These are phyloP conservation scores for Leccinum aurantiacum DNA, from an alignment of 768 basidiomycete genomes.

Conservation along the genomic window DNA sequence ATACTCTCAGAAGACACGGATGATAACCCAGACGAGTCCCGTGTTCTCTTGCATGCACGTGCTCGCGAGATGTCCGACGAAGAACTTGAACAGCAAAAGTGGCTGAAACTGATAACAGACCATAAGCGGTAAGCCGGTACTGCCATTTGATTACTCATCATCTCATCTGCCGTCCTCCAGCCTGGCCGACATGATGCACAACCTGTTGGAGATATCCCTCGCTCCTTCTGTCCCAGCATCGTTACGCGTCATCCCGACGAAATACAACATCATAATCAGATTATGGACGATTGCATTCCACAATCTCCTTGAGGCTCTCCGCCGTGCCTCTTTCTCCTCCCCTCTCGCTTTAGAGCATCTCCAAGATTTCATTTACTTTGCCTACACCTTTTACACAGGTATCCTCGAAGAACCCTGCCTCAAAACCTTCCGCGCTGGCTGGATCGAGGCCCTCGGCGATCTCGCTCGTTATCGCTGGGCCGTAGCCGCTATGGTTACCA, in stretches of 20 bases:
- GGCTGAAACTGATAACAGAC: conserved; percentile 66
- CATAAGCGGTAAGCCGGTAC: conserved; percentile 76
- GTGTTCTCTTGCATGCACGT: conserved; percentile 36
- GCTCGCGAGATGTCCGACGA: conserved; percentile 41
- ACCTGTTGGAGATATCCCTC: conserved; percentile 80
- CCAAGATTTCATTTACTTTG: conserved; percentile 92
- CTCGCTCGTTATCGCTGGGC: conserved; percentile 94
- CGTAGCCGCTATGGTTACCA: conserved; percentile 81
- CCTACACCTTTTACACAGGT: conserved; percentile 91
- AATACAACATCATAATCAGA: conserved; percentile 93
- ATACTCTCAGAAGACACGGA: conserved; percentile 62
- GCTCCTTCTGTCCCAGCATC: conserved; percentile 88
- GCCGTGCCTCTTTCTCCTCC: conserved; percentile 73
- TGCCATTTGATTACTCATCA: neutral
- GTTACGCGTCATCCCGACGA: conserved; percentile 82
- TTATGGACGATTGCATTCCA: conserved; percentile 93
- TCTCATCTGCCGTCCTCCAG: conserved; percentile 40
- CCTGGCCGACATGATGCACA: conserved; percentile 87
- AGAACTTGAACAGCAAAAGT: conserved; percentile 73
- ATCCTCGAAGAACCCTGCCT: conserved; percentile 82
- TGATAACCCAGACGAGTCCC: conserved; percentile 46
- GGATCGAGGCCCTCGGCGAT: conserved; percentile 97
- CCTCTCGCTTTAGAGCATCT: conserved; percentile 81
- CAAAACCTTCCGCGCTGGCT: conserved; percentile 68
- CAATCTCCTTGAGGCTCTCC: conserved; percentile 85